A percentile compares a stretch with the other conserved stretches of the same genome.
Evolutionary conservation across 345 rosid genomes (phyloP).

Genomic region (Heritiera fomes): DNA sequence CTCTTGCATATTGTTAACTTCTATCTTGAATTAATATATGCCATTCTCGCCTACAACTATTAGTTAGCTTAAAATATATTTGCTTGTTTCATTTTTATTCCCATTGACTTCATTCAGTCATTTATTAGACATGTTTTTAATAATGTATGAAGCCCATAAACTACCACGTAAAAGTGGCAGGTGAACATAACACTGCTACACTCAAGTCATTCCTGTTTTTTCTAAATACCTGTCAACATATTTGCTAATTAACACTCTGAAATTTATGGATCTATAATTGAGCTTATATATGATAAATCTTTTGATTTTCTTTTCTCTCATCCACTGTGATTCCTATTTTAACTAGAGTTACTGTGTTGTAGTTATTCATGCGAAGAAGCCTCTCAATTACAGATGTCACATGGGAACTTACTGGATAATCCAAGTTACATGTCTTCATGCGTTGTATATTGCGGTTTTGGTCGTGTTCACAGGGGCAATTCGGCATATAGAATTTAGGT

Average conservation of each 20-base stretch:
- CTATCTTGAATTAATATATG: neutral
- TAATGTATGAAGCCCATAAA: neutral
- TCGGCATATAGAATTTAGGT: slow-evolving; percentile 81
- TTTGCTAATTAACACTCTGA: neutral
- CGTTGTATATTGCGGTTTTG: slow-evolving; percentile 53
- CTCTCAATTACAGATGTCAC: slow-evolving; percentile 65
- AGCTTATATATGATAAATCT: slow-evolving; percentile 2
- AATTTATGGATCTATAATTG: neutral
- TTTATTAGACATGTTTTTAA: neutral
- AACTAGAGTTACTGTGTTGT: slow-evolving; percentile 30
- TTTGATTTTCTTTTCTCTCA: neutral
- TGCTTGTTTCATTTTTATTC: neutral
- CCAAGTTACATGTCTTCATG: slow-evolving; percentile 59
- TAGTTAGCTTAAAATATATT: neutral
- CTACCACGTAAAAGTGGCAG: neutral
- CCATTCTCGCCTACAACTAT: neutral
- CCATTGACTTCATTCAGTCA: neutral
- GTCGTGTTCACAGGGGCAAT: slow-evolving; percentile 60
- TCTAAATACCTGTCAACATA: neutral
- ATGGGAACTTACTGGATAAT: slow-evolving; percentile 55
- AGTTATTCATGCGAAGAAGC: slow-evolving; percentile 65
- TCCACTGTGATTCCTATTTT: slow-evolving; percentile 20
- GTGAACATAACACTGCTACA: neutral
- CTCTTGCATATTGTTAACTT: neutral
- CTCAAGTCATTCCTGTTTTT: neutral